phyloP scores from a whole-genome alignment of 1,284 basidiomycete genomes.

The Coniophora puteana region DNA sequence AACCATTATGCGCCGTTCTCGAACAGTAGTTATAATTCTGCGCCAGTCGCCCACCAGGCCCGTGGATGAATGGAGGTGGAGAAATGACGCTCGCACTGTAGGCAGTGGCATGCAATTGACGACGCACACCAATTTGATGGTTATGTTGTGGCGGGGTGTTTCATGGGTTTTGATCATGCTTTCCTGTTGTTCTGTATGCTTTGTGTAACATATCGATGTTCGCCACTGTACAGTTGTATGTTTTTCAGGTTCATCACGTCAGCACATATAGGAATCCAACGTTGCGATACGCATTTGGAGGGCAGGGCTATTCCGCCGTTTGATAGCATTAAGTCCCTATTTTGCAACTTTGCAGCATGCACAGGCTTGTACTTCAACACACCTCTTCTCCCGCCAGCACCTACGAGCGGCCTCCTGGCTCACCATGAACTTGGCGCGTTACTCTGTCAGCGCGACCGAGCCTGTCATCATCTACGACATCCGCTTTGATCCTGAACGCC shows the following conservation, averaged over 20 bases:
- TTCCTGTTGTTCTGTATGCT: no score
- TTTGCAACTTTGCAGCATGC: constrained; percentile 11
- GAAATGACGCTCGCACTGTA: no score
- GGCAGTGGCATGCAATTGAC: no score
- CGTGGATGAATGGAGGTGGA: constrained; percentile 20
- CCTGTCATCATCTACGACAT: constrained; percentile 78
- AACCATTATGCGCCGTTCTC: constrained; percentile 27
- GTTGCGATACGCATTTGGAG: no score
- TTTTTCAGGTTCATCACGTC: no score
- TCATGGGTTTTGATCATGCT: no score
- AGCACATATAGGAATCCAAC: no score
- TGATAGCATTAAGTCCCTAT: constrained; percentile 2
- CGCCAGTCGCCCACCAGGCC: constrained; percentile 27
- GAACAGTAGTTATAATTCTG: constrained; percentile 19
- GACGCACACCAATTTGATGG: no score
- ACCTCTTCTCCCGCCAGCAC: constrained; percentile 4
- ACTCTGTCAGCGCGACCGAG: constrained; percentile 77
- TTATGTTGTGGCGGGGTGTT: no score
- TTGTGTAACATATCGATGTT: no score
- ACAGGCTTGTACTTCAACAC: constrained; percentile 7
- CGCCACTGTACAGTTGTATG: no score
- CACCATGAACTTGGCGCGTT: constrained; percentile 86
- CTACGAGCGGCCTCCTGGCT: constrained; percentile 8
- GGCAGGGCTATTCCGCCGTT: constrained; percentile 5
- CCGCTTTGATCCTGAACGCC: constrained; percentile 72